Conservation (phyloP, 805 yeast species). For the Candida taoyuanica region DNA sequence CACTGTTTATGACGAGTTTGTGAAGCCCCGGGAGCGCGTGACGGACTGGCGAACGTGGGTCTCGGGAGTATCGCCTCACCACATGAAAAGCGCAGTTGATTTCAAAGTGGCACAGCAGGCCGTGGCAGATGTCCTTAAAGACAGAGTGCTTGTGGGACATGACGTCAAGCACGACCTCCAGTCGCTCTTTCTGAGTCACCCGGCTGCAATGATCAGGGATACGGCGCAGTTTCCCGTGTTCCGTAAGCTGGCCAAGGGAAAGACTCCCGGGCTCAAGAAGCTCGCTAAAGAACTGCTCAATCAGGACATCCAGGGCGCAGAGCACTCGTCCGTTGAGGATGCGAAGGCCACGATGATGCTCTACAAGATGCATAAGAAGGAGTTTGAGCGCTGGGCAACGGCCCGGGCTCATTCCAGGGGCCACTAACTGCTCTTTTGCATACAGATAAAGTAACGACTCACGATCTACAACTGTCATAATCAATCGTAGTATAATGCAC, state of each 20-base stretch:
- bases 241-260: conserved; percentile 56
- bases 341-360: conserved; percentile 84
- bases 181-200: conserved; percentile 63
- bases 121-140: conserved; percentile 49
- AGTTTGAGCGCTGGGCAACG: conserved; percentile 44
- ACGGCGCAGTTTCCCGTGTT: conserved; percentile 63
- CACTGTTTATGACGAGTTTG: conserved; percentile 66
- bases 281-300: conserved; percentile 53
- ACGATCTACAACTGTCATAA: too few relatives aligned
- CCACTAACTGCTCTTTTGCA: not conserved
- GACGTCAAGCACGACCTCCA: conserved; percentile 77
- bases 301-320: conserved; percentile 61
- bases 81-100: conserved; percentile 62
- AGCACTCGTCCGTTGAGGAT: conserved; percentile 88
- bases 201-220: conserved; percentile 60
- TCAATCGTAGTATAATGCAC: not conserved
- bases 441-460: not conserved
- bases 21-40: conserved; percentile 67
- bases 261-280: conserved; percentile 68
- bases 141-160: conserved; percentile 73
- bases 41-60: conserved; percentile 94
- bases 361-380: conserved; percentile 57
- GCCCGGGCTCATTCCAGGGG: conserved; percentile 4
- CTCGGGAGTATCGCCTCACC: conserved; percentile 71
- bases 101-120: conserved; percentile 62